Evolutionary conservation across 2,329 filamentous ascomycete genomes (phyloP), one percentile per base, ranked within the genome.

Genomic region (Arthrinium phaeospermum): DNA sequence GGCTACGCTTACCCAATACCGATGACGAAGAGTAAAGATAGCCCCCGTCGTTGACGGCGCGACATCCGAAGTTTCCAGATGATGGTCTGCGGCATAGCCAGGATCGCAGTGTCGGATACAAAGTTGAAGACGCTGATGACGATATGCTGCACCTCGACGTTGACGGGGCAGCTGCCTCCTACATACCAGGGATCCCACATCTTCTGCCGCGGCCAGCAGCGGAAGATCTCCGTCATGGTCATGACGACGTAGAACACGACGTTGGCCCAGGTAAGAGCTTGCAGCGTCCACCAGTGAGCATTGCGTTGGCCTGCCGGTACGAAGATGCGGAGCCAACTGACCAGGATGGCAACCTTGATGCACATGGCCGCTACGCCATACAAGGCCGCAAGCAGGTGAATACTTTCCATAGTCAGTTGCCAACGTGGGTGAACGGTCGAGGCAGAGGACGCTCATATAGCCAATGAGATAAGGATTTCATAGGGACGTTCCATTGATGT

Each of bases 251-350:
- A 51, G 45, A 70, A 67, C 30, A 45, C 37, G 6, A 68, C 47
- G 45, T 73, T 72, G 16, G 41, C 24, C 70, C 53, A 71, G 1
- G 72, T 67, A 1, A 73, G 14, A 4, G 44, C 22, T 24, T 70
- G 71, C n/a, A 53, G 22, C 5, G 45, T 44, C 73, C 73, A 74
- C 67, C 71, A 73, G 6, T 72, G 47, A 30, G 45, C n/a, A 46
- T 73, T 73, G 34, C 71, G 64, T 12, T 49, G 27, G 3, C 70
- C 64, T 7, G 41, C n/a, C 4, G 73, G 73, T 2, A 67, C 69
- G 53, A 74, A 74, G 16, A 73, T 71, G 8, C 57, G 73, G 7
- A 73, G 12, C 73, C 73, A 74, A 6, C 72, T 71, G 7, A 72
- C 2, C 13, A 71, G 45, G 24, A 74, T 74, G 41, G 70, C 73